These are phyloP conservation scores for Physcomitrellopsis africana DNA, from an alignment of 225 moss, liverwort and hornwort species.

Conservation along the genomic window DNA sequence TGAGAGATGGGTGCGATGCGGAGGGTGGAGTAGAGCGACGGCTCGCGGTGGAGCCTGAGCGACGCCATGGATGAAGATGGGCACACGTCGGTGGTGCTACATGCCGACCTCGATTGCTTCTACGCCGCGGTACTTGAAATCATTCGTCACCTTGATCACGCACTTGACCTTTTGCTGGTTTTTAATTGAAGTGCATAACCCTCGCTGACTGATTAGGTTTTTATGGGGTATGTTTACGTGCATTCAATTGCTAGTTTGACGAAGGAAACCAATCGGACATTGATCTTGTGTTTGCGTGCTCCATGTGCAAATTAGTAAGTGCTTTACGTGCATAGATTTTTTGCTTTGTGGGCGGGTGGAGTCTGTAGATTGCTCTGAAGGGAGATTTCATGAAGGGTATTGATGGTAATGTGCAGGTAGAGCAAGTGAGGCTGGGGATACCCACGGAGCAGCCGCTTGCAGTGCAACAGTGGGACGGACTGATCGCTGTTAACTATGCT, in stretches of 20 bases:
- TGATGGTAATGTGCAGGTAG: conserved; percentile 59
- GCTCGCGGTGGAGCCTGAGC: not conserved
- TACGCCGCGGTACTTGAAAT: conserved; percentile 75
- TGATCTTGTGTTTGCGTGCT: not conserved
- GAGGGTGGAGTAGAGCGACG: conserved; percentile 9
- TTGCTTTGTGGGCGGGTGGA: not conserved
- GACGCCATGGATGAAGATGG: conserved; percentile 66
- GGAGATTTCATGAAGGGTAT: not conserved
- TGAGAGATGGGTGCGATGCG: not conserved
- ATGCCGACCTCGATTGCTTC: conserved; percentile 97
- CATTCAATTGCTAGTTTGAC: not conserved
- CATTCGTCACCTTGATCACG: not conserved
- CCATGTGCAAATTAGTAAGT: not conserved
- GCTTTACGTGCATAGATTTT: not conserved
- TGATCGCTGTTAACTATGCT: conserved; percentile 94
- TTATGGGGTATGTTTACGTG: not conserved
- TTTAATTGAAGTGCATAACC: not conserved
- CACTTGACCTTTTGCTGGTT: not conserved
- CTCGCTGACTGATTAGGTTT: not conserved
- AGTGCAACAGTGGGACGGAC: conserved; percentile 95
- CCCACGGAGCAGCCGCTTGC: conserved; percentile 84
- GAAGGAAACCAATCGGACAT: too few species aligned
- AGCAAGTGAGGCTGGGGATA: conserved; percentile 92
- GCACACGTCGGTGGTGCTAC: conserved; percentile 85
- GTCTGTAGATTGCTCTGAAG: not conserved